phyloP scores from a whole-genome alignment of 108 stramenopile genomes.

The Fistulifera pelliculosa region DNA sequence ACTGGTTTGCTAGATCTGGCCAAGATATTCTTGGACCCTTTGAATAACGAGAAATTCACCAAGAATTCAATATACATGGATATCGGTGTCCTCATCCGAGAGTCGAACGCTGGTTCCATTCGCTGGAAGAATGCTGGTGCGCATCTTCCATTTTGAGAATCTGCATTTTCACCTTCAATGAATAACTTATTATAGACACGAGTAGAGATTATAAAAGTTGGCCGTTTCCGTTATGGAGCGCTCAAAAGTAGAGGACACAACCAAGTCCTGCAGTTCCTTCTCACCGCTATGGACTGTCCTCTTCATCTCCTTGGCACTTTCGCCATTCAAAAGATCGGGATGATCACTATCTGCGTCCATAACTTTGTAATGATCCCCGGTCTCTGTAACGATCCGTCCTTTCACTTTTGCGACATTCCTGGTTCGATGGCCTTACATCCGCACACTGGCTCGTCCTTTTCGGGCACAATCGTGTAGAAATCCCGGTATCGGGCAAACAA shows the following conservation, averaged over 20 bases:
- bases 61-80: conserved; percentile 17
- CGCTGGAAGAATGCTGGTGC: conserved; percentile 30
- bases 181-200: too few species aligned
- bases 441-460: conserved; percentile 26
- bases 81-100: conserved; percentile 28
- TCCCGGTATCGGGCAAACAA: conserved; percentile 60
- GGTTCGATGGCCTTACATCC: conserved; percentile 29
- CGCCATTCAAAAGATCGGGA: too few species aligned
- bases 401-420: conserved; percentile 34
- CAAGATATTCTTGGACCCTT: conserved; percentile 44
- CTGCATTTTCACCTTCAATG: too few species aligned
- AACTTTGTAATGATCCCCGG: conserved; percentile 12
- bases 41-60: conserved; percentile 31
- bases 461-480: conserved; percentile 33
- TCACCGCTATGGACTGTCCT: too few species aligned
- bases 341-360: background rate
- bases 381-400: conserved; percentile 43
- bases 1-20: conserved; percentile 35
- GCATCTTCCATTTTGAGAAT: conserved; percentile 13
- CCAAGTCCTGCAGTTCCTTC: too few species aligned
- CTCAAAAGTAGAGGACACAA: too few species aligned
- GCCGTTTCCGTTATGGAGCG: too few species aligned
- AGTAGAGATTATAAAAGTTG: too few species aligned
- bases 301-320: too few species aligned
- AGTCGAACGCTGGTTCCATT: conserved; percentile 19